Base-by-base conservation (phyloP, 495 filamentous ascomycete genomes). In the Cairneyella variabilis region DNA sequence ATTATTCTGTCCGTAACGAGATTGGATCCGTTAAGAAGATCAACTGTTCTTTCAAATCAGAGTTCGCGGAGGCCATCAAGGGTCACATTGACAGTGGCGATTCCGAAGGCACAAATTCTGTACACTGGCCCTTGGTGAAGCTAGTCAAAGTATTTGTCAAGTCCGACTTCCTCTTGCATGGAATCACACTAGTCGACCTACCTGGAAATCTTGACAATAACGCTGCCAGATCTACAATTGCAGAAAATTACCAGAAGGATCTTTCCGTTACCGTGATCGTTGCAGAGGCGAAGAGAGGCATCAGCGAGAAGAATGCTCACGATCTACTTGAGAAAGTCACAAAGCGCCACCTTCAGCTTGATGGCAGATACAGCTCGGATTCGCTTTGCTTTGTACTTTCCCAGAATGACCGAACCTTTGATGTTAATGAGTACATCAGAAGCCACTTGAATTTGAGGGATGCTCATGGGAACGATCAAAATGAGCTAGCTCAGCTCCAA, bases 101-200 rank as follows among this genome's bases (percentile, higher is more conserved):
- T 21, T 10, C 12, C 2, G 28, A 36, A 0, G 26, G n/a, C 1
- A 46, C 67, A 12, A 50, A 64, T 16, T 62, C 82, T 64, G 76
- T 80, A 21, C 79, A 74, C 28, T 89, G 84, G 84, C 86, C 85
- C 3, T 62, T 89, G 14, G 80, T 89, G 39, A 80, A 80, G 40
- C 78, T 83, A 14, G 82, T 90, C 28, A 71, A 69, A 47, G 65
- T 88, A 17, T 85, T 79, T 49, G 68, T 76, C 22, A 85, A 80
- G 60, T 68, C 80, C 3, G 41, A 67, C 3, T 76, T 76, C 3
- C 66, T 89, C 6, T 67, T 74, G 11, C 81, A 80, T 12, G 85
- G 85, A 3, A 75, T 81, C 3, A 75, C 82, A 4, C 69, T 90
- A n/a, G 84, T 88, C 14, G 84, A 89, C 62, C 58, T 88, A 42